Percentiles rank a stretch among this genome's conserved stretches.
Evolutionary conservation across 805 yeast genomes (phyloP).

Genomic region (Candida cerambycidarum): DNA sequence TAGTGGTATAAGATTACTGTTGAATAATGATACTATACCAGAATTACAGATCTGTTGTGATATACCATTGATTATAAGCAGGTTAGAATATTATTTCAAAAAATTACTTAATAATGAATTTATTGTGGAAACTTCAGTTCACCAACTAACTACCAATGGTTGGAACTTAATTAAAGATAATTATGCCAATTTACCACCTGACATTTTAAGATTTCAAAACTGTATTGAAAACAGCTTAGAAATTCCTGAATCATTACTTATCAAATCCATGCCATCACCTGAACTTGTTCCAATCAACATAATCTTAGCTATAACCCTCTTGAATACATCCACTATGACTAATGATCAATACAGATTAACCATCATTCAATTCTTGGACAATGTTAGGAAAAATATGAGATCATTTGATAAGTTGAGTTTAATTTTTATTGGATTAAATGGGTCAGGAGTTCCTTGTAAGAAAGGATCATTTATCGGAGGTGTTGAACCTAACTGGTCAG

Average conservation of each 20-base stretch:
- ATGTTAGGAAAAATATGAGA: slow-evolving; percentile 27
- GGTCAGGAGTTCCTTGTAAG: slow-evolving; percentile 33
- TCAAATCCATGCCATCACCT: slow-evolving; percentile 41
- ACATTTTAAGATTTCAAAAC: slow-evolving; percentile 37
- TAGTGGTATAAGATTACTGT: slow-evolving; percentile 27
- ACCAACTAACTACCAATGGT: slow-evolving; percentile 51
- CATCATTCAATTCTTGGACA: slow-evolving; percentile 24
- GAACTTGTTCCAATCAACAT: slow-evolving; percentile 40
- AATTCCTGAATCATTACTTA: slow-evolving; percentile 39
- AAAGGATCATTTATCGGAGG: slow-evolving; percentile 49
- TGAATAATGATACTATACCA: slow-evolving; percentile 43
- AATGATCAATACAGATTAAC: slow-evolving; percentile 26
- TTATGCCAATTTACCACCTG: slow-evolving; percentile 34
- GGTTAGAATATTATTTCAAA: slow-evolving; percentile 41
- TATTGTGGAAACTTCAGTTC: slow-evolving; percentile 29
- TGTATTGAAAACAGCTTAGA: slow-evolving; percentile 38
- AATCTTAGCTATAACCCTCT: slow-evolving; percentile 42
- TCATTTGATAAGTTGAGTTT: slow-evolving; percentile 47
- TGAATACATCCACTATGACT: slow-evolving; percentile 26
- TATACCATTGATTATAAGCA: slow-evolving; percentile 31
- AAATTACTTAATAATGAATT: slow-evolving; percentile 16
- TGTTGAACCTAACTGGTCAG: slow-evolving; percentile 44
- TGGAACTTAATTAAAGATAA: slow-evolving; percentile 43
- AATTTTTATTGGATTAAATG: slow-evolving; percentile 48
- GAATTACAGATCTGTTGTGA: slow-evolving; percentile 38